phyloP scores from a whole-genome alignment of 495 filamentous ascomycete genomes.

The Talaromyces adpressus region DNA sequence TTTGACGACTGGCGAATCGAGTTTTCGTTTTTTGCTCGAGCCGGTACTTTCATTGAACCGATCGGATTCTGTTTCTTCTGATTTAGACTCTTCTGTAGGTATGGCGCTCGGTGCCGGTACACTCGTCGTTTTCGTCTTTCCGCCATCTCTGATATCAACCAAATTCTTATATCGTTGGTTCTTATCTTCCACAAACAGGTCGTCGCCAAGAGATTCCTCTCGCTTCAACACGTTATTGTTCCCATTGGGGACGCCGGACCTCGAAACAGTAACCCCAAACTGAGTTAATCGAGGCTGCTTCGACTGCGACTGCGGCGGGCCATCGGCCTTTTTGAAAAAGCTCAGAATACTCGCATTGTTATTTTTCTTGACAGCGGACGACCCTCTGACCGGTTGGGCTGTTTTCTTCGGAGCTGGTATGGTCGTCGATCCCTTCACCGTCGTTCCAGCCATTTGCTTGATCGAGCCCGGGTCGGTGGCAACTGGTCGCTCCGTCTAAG shows the following conservation, averaged over 20 bases:
- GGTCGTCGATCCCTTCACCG: neutral
- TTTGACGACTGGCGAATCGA: slow-evolving; percentile 18
- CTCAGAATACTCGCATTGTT: slow-evolving; percentile 59
- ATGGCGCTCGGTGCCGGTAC: neutral
- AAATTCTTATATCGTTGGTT: slow-evolving; percentile 13
- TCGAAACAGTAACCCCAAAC: slow-evolving; percentile 24
- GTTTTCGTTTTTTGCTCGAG: slow-evolving; percentile 32
- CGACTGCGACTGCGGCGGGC: slow-evolving; percentile 25
- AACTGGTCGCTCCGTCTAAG: neutral
- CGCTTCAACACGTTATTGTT: slow-evolving; percentile 11
- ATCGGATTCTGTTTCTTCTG: slow-evolving; percentile 10
- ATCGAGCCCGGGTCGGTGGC: neutral
- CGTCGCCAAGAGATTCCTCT: slow-evolving; percentile 19
- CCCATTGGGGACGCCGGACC: slow-evolving; percentile 13
- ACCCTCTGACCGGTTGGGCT: slow-evolving; percentile 4
- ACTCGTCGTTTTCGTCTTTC: neutral
- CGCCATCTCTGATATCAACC: slow-evolving; percentile 5
- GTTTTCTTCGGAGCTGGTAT: slow-evolving; percentile 13
- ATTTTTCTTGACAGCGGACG: slow-evolving; percentile 11
- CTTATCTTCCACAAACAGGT: slow-evolving; percentile 39
- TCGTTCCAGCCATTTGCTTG: slow-evolving; percentile 3
- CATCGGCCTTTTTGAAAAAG: slow-evolving; percentile 73
- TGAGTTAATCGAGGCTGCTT: slow-evolving; percentile 35
- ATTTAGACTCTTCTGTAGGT: slow-evolving; percentile 11
- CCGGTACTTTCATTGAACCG: slow-evolving; percentile 24